Base-by-base conservation (phyloP, 257 asterid species). In the Agastache rugosa region DNA sequence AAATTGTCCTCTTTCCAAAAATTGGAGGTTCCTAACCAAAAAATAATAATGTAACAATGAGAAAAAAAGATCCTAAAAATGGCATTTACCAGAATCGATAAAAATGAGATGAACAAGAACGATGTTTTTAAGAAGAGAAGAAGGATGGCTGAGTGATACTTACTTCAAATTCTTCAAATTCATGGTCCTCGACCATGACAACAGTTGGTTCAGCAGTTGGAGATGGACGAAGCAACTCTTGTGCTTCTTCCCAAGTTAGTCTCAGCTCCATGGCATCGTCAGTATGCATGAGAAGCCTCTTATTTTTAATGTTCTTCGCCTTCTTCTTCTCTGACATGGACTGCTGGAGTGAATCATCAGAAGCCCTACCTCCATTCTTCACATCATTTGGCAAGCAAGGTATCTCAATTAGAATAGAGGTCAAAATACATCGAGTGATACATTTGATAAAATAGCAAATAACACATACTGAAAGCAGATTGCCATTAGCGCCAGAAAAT, bases 171-270 rank as follows among this genome's bases (percentile, higher is more conserved):
- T 90, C 99, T 84, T 95, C 99, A 72, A 95, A 83, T 77, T 89
- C 99, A 74, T 61, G 78, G 71, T 79, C 87, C 35, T 92, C 99
- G 48, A 95, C 83, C 82, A 84, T 71, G 80, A 89, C 82, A 14
- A 95, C 69, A 41, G 88, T 83, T 23, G 93, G 92, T 67, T 80
- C 82, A 51, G 79, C 78, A 63, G 84, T 75, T 41, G 98, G 96
- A 75, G 92, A 70, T 25, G 99, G 98, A 56, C 97, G 94, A 12
- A 95, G 81, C 80, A 95, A 82, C 71, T 89, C 98, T 59, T 95
- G 99, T 39, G 98, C 96, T 87, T 95, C 98, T 81, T 89, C 96
- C 97, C 99, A 92, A 0, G 98, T 90, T 55, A 95, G 47, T 78
- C 87, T 85, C 67, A 95, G 88, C 78, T 90, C 96, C 85, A 79